phyloP scores from a whole-genome alignment of 768 basidiomycete species.

The Imleria badia region DNA sequence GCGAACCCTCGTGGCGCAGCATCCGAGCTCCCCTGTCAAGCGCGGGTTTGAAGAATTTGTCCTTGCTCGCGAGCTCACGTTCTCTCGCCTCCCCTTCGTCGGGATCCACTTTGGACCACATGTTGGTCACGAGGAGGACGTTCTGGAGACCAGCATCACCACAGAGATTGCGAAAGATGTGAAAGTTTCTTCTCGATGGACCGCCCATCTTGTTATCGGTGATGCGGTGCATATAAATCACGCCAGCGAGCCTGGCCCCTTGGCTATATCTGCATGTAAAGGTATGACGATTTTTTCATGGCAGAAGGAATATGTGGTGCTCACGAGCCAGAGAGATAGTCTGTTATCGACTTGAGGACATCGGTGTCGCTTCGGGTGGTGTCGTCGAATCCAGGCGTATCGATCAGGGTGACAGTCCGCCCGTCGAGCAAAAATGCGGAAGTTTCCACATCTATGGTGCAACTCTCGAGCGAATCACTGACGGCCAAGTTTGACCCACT shows the following conservation, averaged over 20 bases:
- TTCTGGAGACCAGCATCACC: slow-evolving; percentile 46
- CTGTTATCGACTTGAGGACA: slow-evolving; percentile 46
- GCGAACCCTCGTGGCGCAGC: slow-evolving; percentile 42
- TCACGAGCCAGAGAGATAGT: slow-evolving; percentile 27
- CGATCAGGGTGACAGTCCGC: slow-evolving; percentile 45
- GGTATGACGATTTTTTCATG: not conserved
- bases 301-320: not conserved
- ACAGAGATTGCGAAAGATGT: slow-evolving; percentile 51
- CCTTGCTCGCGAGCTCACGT: slow-evolving; percentile 39
- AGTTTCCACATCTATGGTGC: slow-evolving; percentile 28
- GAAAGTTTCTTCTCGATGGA: slow-evolving; percentile 49
- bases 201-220: slow-evolving; percentile 49
- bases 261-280: slow-evolving; percentile 24
- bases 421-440: slow-evolving; percentile 45
- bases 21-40: slow-evolving; percentile 47
- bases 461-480: slow-evolving; percentile 27
- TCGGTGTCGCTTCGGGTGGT: slow-evolving; percentile 46
- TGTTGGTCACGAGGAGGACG: slow-evolving; percentile 52
- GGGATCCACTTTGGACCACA: slow-evolving; percentile 45
- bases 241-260: slow-evolving; percentile 33
- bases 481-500: slow-evolving; percentile 20
- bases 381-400: slow-evolving; percentile 64
- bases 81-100: slow-evolving; percentile 42
- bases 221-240: slow-evolving; percentile 56
- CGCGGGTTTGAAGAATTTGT: slow-evolving; percentile 52